Conservation (phyloP, 306 rosid species). For the Ochetophila trinervis region DNA sequence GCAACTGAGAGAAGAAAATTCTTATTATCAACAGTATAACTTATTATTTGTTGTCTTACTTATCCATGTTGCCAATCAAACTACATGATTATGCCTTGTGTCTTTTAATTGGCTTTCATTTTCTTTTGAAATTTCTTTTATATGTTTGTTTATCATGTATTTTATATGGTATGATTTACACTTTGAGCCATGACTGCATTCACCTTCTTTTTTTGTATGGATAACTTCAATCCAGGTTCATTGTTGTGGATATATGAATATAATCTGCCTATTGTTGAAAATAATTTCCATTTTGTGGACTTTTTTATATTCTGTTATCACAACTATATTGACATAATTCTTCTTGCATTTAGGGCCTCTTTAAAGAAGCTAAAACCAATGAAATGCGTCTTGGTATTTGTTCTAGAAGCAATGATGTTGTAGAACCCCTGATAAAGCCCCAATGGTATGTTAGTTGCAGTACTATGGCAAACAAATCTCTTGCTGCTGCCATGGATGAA, state of each 20-base stretch:
- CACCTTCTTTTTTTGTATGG: neutral
- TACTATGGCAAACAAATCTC: constrained; percentile 66
- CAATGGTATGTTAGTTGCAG: constrained; percentile 86
- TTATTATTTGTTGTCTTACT: neutral
- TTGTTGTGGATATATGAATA: neutral
- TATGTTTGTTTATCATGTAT: neutral
- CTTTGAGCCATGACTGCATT: neutral
- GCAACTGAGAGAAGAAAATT: constrained; percentile 10
- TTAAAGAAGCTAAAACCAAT: constrained; percentile 75
- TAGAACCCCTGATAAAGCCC: constrained; percentile 93
- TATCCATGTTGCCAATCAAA: neutral
- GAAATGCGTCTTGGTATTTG: constrained; percentile 94
- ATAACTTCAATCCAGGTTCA: neutral
- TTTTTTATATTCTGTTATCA: neutral
- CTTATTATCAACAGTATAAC: neutral
- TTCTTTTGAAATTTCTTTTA: neutral
- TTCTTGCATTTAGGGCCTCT: constrained; percentile 60
- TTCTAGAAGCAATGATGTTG: constrained; percentile 90
- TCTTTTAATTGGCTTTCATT: neutral
- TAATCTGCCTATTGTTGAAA: neutral
- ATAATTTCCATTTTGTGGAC: constrained; percentile 4
- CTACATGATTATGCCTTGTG: too few relatives aligned
- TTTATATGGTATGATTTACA: neutral
- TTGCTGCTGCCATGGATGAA: constrained; percentile 63
- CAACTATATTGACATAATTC: constrained; percentile 20